These are phyloP conservation scores for Copromyces sp. DNA, from an alignment of 495 filamentous ascomycete species.

Conservation along the genomic window DNA sequence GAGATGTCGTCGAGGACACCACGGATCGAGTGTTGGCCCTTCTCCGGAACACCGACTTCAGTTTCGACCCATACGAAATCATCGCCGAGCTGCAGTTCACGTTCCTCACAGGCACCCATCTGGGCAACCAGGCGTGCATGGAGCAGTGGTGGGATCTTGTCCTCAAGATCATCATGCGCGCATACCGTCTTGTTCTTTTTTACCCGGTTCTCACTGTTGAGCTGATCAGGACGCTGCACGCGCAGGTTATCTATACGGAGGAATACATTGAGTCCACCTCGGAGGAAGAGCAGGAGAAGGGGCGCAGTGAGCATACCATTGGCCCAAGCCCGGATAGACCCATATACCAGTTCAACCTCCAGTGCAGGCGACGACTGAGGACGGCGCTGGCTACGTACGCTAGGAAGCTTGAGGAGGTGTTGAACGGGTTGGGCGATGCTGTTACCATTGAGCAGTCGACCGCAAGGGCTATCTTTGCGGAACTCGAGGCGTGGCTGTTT, in stretches of 20 bases:
- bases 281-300: constrained; percentile 18
- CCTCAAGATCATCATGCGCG: constrained; percentile 56
- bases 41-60: constrained; percentile 6
- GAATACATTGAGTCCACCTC: constrained; percentile 42
- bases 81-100: constrained; percentile 83
- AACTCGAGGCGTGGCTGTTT: constrained; percentile 36
- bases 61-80: constrained; percentile 36
- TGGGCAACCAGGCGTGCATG: constrained; percentile 77
- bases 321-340: constrained; percentile 13
- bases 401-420: constrained; percentile 27
- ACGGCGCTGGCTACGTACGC: constrained; percentile 34
- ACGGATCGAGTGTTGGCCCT: constrained; percentile 20
- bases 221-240: constrained; percentile 51
- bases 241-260: constrained; percentile 63
- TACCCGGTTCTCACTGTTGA: constrained; percentile 48
- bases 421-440: constrained; percentile 19
- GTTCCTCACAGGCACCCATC: constrained; percentile 68
- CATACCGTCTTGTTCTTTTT: constrained; percentile 46
- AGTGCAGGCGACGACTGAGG: constrained; percentile 22
- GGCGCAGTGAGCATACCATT: not conserved
- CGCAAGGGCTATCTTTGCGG: constrained; percentile 28
- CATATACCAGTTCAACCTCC: constrained; percentile 42
- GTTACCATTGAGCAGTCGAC: constrained; percentile 23
- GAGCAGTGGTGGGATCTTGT: constrained; percentile 82
- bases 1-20: constrained; percentile 22